A percentile compares a stretch with the other conserved stretches of the same genome.
Evolutionary conservation across 2,329 filamentous ascomycete species (phyloP).

Genomic region (Chaetomium strumarium): DNA sequence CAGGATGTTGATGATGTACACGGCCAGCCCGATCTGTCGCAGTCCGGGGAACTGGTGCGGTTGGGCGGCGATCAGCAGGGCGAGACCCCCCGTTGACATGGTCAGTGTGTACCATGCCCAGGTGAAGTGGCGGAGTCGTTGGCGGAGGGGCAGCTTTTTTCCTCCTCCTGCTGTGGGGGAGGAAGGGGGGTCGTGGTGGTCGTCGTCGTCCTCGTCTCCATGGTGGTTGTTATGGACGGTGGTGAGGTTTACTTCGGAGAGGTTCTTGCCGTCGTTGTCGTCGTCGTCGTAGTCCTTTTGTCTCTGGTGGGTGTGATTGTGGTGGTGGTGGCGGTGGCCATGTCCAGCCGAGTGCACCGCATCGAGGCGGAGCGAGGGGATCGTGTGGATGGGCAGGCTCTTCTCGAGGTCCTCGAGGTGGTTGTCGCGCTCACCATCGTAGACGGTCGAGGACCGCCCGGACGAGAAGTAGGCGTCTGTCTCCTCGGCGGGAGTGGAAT

Average conservation of each 20-base stretch:
- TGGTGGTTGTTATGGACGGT: background rate
- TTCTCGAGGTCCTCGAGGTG: slow-evolving; percentile 15
- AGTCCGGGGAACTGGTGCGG: slow-evolving; percentile 62
- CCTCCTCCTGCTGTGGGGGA: too few relatives aligned
- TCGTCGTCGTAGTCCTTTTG: background rate
- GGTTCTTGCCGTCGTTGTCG: too few relatives aligned
- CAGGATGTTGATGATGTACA: slow-evolving; percentile 63
- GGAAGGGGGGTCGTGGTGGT: slow-evolving; percentile 28
- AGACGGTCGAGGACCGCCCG: background rate
- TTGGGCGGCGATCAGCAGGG: slow-evolving; percentile 55
- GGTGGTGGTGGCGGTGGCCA: background rate
- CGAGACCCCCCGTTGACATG: slow-evolving; percentile 69
- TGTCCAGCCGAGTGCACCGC: background rate
- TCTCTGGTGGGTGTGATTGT: too few relatives aligned
- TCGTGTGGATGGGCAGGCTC: slow-evolving; percentile 8
- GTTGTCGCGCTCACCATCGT: background rate
- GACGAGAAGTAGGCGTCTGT: background rate
- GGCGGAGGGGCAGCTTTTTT: slow-evolving; percentile 33
- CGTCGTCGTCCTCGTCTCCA: background rate
- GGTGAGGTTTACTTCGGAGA: background rate
- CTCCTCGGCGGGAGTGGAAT: background rate
- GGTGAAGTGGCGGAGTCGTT: slow-evolving; percentile 54
- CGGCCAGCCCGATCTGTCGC: slow-evolving; percentile 55
- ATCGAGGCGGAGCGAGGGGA: slow-evolving; percentile 4
- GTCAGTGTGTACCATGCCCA: slow-evolving; percentile 71